A percentile compares a stretch with the other conserved stretches of the same genome.
phyloP scores from a whole-genome alignment of 257 asterid species.

The Scutellaria minor region DNA sequence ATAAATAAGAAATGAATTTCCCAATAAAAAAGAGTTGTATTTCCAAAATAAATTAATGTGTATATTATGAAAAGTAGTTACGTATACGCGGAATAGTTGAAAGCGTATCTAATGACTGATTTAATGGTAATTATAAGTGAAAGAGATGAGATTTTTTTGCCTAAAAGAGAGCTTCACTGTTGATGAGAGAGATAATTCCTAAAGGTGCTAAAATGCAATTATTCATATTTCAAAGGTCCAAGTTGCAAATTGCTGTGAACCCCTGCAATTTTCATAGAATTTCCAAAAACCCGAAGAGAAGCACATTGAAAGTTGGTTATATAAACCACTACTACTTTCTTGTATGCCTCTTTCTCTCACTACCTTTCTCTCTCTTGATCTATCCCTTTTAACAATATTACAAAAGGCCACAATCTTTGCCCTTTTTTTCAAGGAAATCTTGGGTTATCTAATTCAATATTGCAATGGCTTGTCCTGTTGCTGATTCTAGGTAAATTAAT shows the following conservation, averaged over 20 bases:
- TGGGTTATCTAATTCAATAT: constrained; percentile 31
- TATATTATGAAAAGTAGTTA: background rate
- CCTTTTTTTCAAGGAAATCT: constrained; percentile 26
- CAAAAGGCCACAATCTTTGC: constrained; percentile 30
- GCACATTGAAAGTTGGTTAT: constrained; percentile 39
- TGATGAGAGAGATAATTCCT: constrained; percentile 20
- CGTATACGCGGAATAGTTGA: constrained; percentile 3
- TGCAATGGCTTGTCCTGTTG: constrained; percentile 41
- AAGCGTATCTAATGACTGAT: constrained; percentile 13
- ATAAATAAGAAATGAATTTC: too few species aligned
- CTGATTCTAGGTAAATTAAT: constrained; percentile 45
- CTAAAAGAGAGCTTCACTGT: constrained; percentile 48
- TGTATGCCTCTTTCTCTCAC: constrained; percentile 32
- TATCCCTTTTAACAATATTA: constrained; percentile 40
- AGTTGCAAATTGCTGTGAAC: constrained; percentile 15
- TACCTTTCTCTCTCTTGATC: constrained; percentile 42
- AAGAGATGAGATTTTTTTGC: constrained; percentile 33
- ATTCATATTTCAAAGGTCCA: background rate
- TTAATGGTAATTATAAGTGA: background rate
- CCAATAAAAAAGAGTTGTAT: too few species aligned
- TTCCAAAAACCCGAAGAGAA: constrained; percentile 36
- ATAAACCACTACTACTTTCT: constrained; percentile 34
- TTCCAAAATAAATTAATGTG: background rate
- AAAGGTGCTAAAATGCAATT: background rate
- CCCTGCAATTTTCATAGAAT: constrained; percentile 1